These are phyloP conservation scores for Dendrobium chrysotoxum DNA, from an alignment of 106 monocot species.

Conservation along the genomic window DNA sequence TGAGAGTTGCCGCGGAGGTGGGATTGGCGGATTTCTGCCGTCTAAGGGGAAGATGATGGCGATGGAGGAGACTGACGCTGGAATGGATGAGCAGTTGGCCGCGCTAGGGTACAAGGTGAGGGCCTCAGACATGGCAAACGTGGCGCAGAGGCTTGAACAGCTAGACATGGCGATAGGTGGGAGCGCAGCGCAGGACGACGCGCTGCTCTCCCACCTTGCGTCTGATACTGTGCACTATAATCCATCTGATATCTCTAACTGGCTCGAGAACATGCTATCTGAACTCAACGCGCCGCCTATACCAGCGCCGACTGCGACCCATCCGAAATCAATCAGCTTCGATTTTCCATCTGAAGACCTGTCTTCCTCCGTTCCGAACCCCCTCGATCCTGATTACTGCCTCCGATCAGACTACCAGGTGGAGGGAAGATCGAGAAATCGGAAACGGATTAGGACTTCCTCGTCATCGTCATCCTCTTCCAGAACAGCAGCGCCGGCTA, in stretches of 20 bases:
- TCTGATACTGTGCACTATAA: conserved; percentile 55
- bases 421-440: conserved; percentile 13
- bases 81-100: conserved; percentile 49
- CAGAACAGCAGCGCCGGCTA: background rate
- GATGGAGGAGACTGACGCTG: conserved; percentile 23
- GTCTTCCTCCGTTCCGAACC: background rate
- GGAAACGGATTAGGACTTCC: conserved; percentile 30
- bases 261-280: conserved; percentile 71
- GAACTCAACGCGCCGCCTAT: conserved; percentile 52
- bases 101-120: conserved; percentile 65
- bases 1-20: background rate
- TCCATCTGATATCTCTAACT: conserved; percentile 57
- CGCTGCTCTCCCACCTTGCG: conserved; percentile 32
- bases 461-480: conserved; percentile 17
- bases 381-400: background rate
- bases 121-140: conserved; percentile 73
- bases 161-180: conserved; percentile 69
- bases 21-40: background rate
- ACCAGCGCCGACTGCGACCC: background rate
- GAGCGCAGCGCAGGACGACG: conserved; percentile 28
- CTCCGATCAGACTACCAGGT: background rate
- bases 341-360: background rate
- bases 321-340: background rate
- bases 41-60: conserved; percentile 11
- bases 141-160: conserved; percentile 80